phyloP scores from a whole-genome alignment of 352 stramenopile species.

The Phytophthora hybrid region DNA sequence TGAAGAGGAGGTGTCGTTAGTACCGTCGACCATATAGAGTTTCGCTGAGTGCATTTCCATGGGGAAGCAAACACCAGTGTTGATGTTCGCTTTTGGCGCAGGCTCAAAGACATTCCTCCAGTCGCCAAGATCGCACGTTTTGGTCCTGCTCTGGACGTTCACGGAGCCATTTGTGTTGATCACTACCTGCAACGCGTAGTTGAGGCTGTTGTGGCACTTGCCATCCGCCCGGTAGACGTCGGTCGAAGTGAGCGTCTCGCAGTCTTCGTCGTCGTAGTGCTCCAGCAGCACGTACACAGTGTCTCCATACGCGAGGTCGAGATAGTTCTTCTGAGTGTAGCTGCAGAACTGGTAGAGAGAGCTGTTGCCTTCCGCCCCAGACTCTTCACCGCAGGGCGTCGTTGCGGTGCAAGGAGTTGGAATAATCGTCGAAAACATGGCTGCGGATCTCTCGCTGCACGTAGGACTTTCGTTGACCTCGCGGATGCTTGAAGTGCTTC shows the following conservation, averaged over 20 bases:
- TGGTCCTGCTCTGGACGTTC: conserved; percentile 3
- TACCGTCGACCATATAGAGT: conserved; percentile 14
- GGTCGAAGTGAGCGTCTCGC: conserved; percentile 4
- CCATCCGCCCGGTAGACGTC: conserved; percentile 19
- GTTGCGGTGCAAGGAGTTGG: neutral
- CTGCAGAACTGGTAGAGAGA: conserved; percentile 5
- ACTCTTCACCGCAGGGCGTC: conserved; percentile 11
- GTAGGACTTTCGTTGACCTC: conserved; percentile 18
- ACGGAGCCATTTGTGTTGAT: conserved; percentile 4
- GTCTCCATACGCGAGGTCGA: conserved; percentile 10
- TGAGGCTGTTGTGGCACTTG: conserved; percentile 25
- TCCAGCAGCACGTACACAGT: conserved; percentile 19
- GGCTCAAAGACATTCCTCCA: neutral
- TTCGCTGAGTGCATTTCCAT: conserved; percentile 3
- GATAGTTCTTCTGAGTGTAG: conserved; percentile 12
- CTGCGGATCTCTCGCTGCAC: neutral
- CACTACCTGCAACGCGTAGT: conserved; percentile 17
- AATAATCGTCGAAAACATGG: conserved; percentile 19
- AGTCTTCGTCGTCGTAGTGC: conserved; percentile 14
- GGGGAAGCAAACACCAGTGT: conserved; percentile 10
- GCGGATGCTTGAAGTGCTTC: neutral
- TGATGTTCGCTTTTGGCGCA: conserved; percentile 3
- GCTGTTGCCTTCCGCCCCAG: conserved; percentile 5
- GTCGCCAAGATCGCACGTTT: conserved; percentile 15
- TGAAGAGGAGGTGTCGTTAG: conserved; percentile 5